A percentile compares a stretch with the other conserved stretches of the same genome.
These are phyloP conservation scores for Daldinia caldariorum DNA, from an alignment of 495 filamentous ascomycete genomes.

Conservation along the genomic window DNA sequence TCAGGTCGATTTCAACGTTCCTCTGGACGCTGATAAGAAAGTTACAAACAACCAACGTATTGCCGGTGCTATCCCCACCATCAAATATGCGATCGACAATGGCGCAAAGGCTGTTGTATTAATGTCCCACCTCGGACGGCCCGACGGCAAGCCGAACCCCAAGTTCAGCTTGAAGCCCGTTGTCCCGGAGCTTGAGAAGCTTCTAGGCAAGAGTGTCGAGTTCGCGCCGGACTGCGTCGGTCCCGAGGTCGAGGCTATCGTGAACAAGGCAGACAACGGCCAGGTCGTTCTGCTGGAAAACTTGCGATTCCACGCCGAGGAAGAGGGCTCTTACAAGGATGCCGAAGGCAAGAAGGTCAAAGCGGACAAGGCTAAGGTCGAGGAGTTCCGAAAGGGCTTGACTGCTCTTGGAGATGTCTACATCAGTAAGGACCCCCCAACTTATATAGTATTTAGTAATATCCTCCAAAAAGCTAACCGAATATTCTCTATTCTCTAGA, in stretches of 20 bases:
- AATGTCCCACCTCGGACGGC: conserved; percentile 98
- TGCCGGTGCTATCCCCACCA: conserved; percentile 94
- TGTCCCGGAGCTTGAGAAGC: conserved; percentile 89
- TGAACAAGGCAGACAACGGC: conserved; percentile 83
- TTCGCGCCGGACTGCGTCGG: conserved; percentile 95
- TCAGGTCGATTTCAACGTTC: conserved; percentile 99
- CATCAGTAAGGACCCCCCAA: conserved; percentile 76
- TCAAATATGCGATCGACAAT: conserved; percentile 96
- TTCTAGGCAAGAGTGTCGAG: conserved; percentile 81
- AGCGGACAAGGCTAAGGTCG: conserved; percentile 91
- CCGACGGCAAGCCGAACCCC: conserved; percentile 84
- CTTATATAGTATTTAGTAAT: not conserved
- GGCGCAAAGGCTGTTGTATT: conserved; percentile 94
- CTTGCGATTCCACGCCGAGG: conserved; percentile 95
- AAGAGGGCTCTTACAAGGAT: conserved; percentile 95
- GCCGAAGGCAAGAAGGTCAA: conserved; percentile 95
- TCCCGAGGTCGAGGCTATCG: conserved; percentile 84
- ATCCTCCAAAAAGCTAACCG: conserved; percentile 1
- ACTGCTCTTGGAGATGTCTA: conserved; percentile 96
- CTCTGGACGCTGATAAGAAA: conserved; percentile 88
- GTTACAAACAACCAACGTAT: conserved; percentile 99
- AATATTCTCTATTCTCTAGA: conserved; percentile 62
- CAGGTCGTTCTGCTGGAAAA: conserved; percentile 95
- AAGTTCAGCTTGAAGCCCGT: conserved; percentile 97
- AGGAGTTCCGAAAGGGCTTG: conserved; percentile 92